Evolutionary conservation across 2,329 filamentous ascomycete species (phyloP), one percentile per base, ranked within the genome.

Genomic region (Parascedosporium putredinis): DNA sequence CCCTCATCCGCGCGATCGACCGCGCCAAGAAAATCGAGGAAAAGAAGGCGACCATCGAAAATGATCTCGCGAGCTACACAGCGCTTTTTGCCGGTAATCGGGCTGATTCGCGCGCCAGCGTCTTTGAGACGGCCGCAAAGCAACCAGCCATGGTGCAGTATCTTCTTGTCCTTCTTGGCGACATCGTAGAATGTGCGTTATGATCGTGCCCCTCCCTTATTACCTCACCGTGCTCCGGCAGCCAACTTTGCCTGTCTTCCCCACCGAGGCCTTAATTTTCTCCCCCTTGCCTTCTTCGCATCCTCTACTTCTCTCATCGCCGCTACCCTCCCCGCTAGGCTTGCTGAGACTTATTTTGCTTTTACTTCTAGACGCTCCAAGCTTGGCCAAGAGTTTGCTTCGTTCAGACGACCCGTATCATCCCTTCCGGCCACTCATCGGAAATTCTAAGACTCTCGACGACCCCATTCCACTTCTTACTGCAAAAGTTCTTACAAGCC

Each of bases 1-100:
- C 86, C 73, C 91, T 90, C 76, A 95, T 98, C 71, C 90, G 90
- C 68, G 88, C 90, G 54, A 88, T 97, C 59, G 93, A 97, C 68
- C 97, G 96, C 71, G 87, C 93, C 57, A 86, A 89, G 67, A 93
- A 88, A 67, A 58, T 64, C 33, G 93, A 97, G 58, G 86, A 89
- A 69, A 81, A 90, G 62, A 84, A 84, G 64, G 81, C 91, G 62
- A 84, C 83, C 16, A 83, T 97, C 54, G 86, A 95, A 65, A 71
- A 69, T 50, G 87, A 96, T 68, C 70, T 91, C 22, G 76, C 84
- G 58, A 87, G 84, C 56, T 98, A 95, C 69, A 79, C 83, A 52
- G 72, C 77, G 55, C 74, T 98, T 55, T 84, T 98, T 58, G 76
- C 93, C 23, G 91, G 93, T 52, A 78, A 77, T 53, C 20, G 20